phyloP scores from a whole-genome alignment of 179 eudicot genomes.

The Drosera spatulata region DNA sequence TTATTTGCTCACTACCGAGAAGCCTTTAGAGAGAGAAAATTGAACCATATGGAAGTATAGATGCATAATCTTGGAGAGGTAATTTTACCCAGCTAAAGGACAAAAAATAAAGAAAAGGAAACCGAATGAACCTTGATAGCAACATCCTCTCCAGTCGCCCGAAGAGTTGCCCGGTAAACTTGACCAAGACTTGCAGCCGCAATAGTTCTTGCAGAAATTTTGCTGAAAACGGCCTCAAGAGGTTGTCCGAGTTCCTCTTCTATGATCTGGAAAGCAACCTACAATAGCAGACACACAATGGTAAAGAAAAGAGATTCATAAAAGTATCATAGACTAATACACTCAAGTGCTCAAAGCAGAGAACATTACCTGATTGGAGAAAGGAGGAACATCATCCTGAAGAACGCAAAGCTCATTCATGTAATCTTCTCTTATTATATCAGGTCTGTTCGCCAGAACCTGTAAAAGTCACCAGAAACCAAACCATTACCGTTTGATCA shows the following conservation, averaged over 20 bases:
- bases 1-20: too few species aligned
- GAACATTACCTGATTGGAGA: conserved; percentile 67
- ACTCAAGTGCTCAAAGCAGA: not conserved
- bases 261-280: conserved; percentile 92
- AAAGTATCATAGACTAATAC: not conserved
- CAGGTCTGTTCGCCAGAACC: conserved; percentile 99
- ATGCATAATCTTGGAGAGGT: too few species aligned
- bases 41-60: too few species aligned
- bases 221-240: conserved; percentile 89
- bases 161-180: conserved; percentile 94
- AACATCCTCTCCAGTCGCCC: conserved; percentile 85
- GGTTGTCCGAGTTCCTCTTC: conserved; percentile 97
- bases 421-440: conserved; percentile 95
- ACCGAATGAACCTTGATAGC: conserved; percentile 78
- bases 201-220: conserved; percentile 82
- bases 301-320: conserved; percentile 6
- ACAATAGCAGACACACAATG: conserved; percentile 21
- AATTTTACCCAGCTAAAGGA: too few species aligned
- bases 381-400: conserved; percentile 98
- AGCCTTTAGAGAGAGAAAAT: too few species aligned
- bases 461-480: too few species aligned
- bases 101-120: conserved; percentile 13
- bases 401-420: conserved; percentile 97
- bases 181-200: conserved; percentile 99
- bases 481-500: too few species aligned